A percentile compares a stretch with the other conserved stretches of the same genome.
These are phyloP conservation scores for Diaporthe ampelina DNA, from an alignment of 2,329 filamentous ascomycete species.

Conservation along the genomic window DNA sequence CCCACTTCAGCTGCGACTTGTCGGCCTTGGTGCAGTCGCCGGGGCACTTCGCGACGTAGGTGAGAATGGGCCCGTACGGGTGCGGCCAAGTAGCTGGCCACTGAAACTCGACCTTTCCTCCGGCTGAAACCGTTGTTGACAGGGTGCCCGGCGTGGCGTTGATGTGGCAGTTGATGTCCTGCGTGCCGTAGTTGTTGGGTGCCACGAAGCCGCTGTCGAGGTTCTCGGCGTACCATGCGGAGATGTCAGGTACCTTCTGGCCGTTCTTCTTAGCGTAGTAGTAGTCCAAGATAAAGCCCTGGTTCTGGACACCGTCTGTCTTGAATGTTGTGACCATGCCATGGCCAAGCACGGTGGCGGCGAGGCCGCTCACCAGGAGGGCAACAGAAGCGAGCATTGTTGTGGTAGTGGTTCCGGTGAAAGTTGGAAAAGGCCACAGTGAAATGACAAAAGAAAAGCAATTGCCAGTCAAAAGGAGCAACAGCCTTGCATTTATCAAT, in stretches of 20 bases:
- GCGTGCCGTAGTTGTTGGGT: constrained; percentile 35
- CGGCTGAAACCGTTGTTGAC: constrained; percentile 39
- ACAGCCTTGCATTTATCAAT: constrained; percentile 12
- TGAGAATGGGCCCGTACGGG: constrained; percentile 47
- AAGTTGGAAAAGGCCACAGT: background rate
- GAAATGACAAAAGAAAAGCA: background rate
- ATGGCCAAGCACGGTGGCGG: constrained; percentile 50
- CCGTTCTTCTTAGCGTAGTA: constrained; percentile 51
- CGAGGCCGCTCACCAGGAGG: constrained; percentile 39
- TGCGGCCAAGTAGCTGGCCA: constrained; percentile 51
- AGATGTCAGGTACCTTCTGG: constrained; percentile 43
- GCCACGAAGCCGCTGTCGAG: constrained; percentile 43
- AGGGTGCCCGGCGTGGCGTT: constrained; percentile 36
- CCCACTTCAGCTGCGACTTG: constrained; percentile 51
- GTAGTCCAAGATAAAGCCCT: constrained; percentile 50
- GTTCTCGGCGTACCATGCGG: constrained; percentile 50
- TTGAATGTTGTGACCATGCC: constrained; percentile 64
- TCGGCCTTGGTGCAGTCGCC: constrained; percentile 46
- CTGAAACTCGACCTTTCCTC: constrained; percentile 43
- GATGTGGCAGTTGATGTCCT: constrained; percentile 41
- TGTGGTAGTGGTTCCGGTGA: background rate
- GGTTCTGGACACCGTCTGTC: constrained; percentile 56
- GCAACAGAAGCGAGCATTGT: constrained; percentile 12
- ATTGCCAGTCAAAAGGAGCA: background rate
- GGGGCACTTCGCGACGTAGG: constrained; percentile 48